Evolutionary conservation across 345 rosid genomes (phyloP).

Genomic region (Diplotaxis tenuifolia): DNA sequence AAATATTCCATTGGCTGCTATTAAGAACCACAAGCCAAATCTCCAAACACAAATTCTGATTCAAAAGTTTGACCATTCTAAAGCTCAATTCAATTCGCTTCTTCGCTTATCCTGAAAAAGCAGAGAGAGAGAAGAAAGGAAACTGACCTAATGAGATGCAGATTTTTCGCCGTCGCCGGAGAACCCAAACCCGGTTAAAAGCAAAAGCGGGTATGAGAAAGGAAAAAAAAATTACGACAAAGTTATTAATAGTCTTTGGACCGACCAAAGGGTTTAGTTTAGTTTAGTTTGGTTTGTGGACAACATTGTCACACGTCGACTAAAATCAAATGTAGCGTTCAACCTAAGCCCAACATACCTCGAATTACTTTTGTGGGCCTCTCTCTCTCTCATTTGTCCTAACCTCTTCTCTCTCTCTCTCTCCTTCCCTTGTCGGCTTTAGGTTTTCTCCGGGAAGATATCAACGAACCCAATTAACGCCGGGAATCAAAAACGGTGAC

Average conservation of each 20-base stretch:
- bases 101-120: not conserved
- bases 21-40: slow-evolving; percentile 3
- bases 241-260: not conserved
- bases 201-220: slow-evolving; percentile 1
- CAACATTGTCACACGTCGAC: slow-evolving; percentile 38
- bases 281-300: not conserved
- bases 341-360: slow-evolving; percentile 32
- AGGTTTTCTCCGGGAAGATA: slow-evolving; percentile 30
- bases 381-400: slow-evolving; percentile 8
- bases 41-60: slow-evolving; percentile 15
- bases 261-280: slow-evolving; percentile 7
- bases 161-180: slow-evolving; percentile 28
- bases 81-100: not conserved
- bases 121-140: not conserved
- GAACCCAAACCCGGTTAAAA: slow-evolving; percentile 10
- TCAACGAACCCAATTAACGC: slow-evolving; percentile 17
- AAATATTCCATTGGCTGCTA: not conserved
- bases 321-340: not conserved
- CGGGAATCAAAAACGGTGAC: slow-evolving; percentile 15
- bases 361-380: slow-evolving; percentile 27
- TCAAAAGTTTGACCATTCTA: not conserved
- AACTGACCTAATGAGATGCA: slow-evolving; percentile 24
- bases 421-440: slow-evolving; percentile 28
- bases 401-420: slow-evolving; percentile 27
- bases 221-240: not conserved